Evolutionary conservation across 1,284 basidiomycete species (phyloP).

Genomic region (Cryptococcus sp.): DNA sequence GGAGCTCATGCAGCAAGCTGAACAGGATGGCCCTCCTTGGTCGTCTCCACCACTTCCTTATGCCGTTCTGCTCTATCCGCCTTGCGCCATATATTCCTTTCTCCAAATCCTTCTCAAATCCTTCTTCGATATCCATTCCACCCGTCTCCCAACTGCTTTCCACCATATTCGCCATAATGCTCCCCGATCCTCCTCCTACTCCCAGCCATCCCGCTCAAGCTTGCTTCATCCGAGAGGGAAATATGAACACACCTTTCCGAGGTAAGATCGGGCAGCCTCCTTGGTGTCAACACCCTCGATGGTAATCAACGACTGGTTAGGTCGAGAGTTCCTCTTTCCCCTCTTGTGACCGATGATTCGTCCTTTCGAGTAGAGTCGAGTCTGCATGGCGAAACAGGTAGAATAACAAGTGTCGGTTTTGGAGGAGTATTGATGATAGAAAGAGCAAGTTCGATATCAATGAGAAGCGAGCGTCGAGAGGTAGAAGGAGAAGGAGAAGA

Average conservation of each 20-base stretch:
- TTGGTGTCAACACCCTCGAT: constrained; percentile 93
- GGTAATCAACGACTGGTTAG: constrained; percentile 93
- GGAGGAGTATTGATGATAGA: neutral
- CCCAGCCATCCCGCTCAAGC: no score
- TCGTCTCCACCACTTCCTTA: neutral
- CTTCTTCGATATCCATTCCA: neutral
- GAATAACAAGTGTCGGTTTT: neutral
- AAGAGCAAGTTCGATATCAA: no score
- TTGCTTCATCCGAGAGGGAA: no score
- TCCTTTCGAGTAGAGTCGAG: constrained; percentile 88
- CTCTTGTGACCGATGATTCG: constrained; percentile 98
- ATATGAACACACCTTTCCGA: constrained; percentile 75
- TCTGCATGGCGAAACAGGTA: no score
- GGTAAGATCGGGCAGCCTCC: constrained; percentile 95
- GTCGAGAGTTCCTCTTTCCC: constrained; percentile 90
- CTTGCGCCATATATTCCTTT: neutral
- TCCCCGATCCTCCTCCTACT: neutral
- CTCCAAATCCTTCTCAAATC: neutral
- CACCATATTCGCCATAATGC: neutral
- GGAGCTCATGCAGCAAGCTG: no score
- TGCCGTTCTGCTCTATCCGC: neutral
- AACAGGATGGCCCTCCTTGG: neutral
- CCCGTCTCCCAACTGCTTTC: no score
- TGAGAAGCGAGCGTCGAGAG: neutral
- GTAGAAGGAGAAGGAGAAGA: neutral